A percentile compares a stretch with the other conserved stretches of the same genome.
Evolutionary conservation across 805 yeast species (phyloP).

Genomic region (Jamesozyma hellenica): DNA sequence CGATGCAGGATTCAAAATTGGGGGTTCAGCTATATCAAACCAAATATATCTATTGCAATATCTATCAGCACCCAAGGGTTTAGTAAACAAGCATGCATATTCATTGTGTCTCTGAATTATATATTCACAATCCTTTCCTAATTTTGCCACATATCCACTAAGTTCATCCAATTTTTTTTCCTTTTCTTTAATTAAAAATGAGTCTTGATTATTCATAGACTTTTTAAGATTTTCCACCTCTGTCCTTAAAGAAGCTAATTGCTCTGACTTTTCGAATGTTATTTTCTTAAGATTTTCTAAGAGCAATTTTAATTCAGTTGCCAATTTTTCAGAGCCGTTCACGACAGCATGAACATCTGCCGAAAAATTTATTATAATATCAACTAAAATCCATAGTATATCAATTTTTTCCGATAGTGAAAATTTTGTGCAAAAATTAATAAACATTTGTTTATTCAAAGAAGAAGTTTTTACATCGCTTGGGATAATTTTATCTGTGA

Average conservation of each 20-base stretch:
- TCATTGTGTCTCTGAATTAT: constrained; percentile 17
- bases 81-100: constrained; percentile 10
- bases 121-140: not conserved
- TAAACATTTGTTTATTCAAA: not conserved
- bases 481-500: constrained; percentile 45
- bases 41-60: constrained; percentile 86
- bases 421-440: constrained; percentile 46
- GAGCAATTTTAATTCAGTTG: not conserved
- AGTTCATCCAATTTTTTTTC: constrained; percentile 1
- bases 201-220: not conserved
- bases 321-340: constrained; percentile 9
- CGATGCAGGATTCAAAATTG: not conserved
- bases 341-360: constrained; percentile 17
- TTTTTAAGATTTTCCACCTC: not conserved
- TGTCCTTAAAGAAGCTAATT: not conserved
- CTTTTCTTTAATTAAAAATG: not conserved
- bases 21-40: constrained; percentile 62
- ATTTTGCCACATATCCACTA: constrained; percentile 5
- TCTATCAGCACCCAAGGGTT: constrained; percentile 69
- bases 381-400: constrained; percentile 50
- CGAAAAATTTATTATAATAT: constrained; percentile 35
- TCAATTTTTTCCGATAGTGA: constrained; percentile 44
- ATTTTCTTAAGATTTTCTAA: no score
- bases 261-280: not conserved
- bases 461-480: constrained; percentile 12